phyloP scores from a whole-genome alignment of 371 early-diverging fungal species.

The Nematocida minor region DNA sequence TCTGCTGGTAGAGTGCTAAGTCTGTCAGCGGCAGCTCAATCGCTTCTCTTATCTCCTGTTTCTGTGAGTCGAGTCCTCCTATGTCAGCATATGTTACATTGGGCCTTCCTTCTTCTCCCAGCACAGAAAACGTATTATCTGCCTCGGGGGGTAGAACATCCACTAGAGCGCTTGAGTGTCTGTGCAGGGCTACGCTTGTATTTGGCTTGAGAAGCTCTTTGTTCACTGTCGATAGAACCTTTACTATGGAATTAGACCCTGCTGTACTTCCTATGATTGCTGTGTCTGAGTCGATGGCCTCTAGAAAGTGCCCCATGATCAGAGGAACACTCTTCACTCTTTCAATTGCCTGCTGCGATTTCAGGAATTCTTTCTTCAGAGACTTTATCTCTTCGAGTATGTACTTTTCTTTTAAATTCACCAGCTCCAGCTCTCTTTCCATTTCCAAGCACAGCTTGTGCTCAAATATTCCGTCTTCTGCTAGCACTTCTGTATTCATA shows the following conservation, averaged over 20 bases:
- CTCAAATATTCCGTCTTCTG: slow-evolving; percentile 23
- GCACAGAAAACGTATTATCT: slow-evolving; percentile 64
- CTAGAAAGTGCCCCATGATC: slow-evolving; percentile 95
- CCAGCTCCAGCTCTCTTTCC: slow-evolving; percentile 73
- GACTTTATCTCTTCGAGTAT: slow-evolving; percentile 93
- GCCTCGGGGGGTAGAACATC: slow-evolving; percentile 66
- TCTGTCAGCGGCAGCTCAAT: slow-evolving; percentile 91
- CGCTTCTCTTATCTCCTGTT: slow-evolving; percentile 87
- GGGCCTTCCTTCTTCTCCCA: slow-evolving; percentile 63
- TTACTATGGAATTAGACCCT: slow-evolving; percentile 85
- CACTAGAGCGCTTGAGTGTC: slow-evolving; percentile 88
- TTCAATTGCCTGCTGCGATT: slow-evolving; percentile 88
- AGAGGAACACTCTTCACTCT: slow-evolving; percentile 95
- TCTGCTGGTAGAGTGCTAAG: slow-evolving; percentile 84
- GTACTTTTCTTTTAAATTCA: slow-evolving; percentile 93
- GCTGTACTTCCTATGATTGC: slow-evolving; percentile 94
- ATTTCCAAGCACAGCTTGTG: slow-evolving; percentile 85
- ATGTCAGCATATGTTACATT: slow-evolving; percentile 89
- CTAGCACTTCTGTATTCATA: slow-evolving; percentile 13
- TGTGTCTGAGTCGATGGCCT: slow-evolving; percentile 90
- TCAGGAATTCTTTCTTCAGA: slow-evolving; percentile 81
- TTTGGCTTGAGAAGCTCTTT: slow-evolving; percentile 91
- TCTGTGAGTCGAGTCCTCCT: slow-evolving; percentile 90
- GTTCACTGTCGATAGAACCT: slow-evolving; percentile 92
- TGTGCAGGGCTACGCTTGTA: slow-evolving; percentile 89